A percentile compares a stretch with the other conserved stretches of the same genome.
phyloP scores from a whole-genome alignment of 768 basidiomycete species.

The Kwoniella sp. region DNA sequence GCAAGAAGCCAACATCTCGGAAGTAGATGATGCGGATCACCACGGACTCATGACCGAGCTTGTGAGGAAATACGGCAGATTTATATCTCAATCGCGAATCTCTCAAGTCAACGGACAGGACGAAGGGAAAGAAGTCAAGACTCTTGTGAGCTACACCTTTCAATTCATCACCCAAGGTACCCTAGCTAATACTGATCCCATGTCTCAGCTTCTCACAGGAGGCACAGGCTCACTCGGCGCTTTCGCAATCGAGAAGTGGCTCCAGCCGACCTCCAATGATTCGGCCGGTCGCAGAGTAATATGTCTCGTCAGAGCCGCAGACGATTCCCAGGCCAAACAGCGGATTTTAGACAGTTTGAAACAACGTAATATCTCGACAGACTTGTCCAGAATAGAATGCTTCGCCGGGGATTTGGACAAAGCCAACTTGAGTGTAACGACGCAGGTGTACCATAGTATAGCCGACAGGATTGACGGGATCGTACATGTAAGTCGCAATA shows the following conservation, averaged over 20 bases:
- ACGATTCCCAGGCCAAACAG: constrained; percentile 25
- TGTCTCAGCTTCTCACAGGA: constrained; percentile 51
- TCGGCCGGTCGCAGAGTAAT: constrained; percentile 27
- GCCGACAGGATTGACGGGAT: constrained; percentile 27
- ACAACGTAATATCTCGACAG: constrained; percentile 10
- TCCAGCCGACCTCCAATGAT: neutral
- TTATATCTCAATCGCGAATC: neutral
- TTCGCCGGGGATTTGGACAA: constrained; percentile 2
- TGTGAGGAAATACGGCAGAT: constrained; percentile 37
- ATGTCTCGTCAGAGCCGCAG: constrained; percentile 49
- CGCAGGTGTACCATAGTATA: constrained; percentile 21
- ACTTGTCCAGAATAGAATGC: neutral
- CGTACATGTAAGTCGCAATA: constrained; percentile 43
- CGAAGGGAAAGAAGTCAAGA: constrained; percentile 6
- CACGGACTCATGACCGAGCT: constrained; percentile 33
- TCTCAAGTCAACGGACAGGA: neutral
- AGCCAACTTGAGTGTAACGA: constrained; percentile 32
- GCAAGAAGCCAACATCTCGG: constrained; percentile 21
- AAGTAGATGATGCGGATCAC: constrained; percentile 6
- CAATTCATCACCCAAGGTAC: no score
- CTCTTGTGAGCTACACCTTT: constrained; percentile 31
- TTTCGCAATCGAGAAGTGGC: constrained; percentile 36
- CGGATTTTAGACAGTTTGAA: constrained; percentile 24
- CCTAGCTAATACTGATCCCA: no score
- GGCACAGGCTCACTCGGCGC: constrained; percentile 53